Percentiles rank a stretch among this genome's conserved stretches.
Conservation (phyloP, 78 protist genomes). For the Diacronema lutheri region DNA sequence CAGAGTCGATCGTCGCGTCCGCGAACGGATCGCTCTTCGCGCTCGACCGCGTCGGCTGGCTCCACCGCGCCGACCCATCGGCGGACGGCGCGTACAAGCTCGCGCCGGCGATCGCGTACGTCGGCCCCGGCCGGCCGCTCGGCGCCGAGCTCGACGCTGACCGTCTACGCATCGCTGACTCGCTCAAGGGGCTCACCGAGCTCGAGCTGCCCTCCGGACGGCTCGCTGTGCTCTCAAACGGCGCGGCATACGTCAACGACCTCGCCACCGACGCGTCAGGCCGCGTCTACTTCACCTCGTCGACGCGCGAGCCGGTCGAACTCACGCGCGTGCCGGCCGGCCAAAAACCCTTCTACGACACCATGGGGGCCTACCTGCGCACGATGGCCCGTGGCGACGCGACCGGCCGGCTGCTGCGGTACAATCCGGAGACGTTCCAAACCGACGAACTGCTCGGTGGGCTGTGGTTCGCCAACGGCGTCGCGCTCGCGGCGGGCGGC, state of each 20-base stretch:
- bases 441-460: background rate
- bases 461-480: background rate
- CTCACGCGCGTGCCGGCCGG: background rate
- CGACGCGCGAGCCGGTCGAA: background rate
- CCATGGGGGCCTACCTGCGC: background rate
- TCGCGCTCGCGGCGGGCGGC: background rate
- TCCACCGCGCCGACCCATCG: background rate
- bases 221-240: background rate
- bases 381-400: background rate
- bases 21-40: background rate
- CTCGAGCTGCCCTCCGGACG: background rate
- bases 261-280: background rate
- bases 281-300: background rate
- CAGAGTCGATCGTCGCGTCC: background rate
- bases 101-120: background rate
- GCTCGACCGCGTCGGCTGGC: background rate
- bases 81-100: background rate
- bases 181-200: background rate
- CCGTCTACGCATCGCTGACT: background rate
- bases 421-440: background rate
- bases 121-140: background rate
- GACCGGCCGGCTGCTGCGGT: background rate
- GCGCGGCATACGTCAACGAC: background rate
- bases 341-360: slow-evolving; percentile 9
- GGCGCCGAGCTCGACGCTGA: background rate